Base-by-base conservation (phyloP, 176 grass and related monocot species). In the Secale cereale region DNA sequence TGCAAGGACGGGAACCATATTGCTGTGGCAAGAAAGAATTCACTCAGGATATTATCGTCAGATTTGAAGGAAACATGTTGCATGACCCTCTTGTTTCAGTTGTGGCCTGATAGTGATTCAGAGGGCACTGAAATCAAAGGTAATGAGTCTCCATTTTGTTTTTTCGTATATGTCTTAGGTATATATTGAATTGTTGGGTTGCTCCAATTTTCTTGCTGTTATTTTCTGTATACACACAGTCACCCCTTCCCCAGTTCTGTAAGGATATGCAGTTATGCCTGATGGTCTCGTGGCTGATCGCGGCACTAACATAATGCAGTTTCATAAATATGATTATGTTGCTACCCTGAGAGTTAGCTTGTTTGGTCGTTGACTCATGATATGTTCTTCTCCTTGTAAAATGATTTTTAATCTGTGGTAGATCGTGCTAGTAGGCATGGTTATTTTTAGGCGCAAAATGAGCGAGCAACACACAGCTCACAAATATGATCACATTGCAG, bases 41-140 rank as follows among this genome's bases (percentile, higher is more conserved):
- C 43, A 85, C 59, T 95, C 57, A 90, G 83, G 57, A 95, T 98
- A 60, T 88, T 95, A 33, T 94, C 89, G 25, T 82, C 77, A 31
- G 86, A 95, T 87, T 85, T 98, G 19, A 78, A 87, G 81, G 96
- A 98, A 85, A 75, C 65, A 81, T 85, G 83, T 80, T 79, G 73
- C 81, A 89, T 98, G 87, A 56, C 89, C 74, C 87, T 98, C 88
- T 90, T 88, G 60, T 92, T 92, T 71, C 89, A 95, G 82, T 85
- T 83, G 73, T 98, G 89, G 89, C 80, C 81, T 87, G 52, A 81
- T 59, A 70, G 62, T 84, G 81, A 95, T 93, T 83, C 86, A 77
- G 87, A 87, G 26, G 86, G 59, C 59, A 84, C 68, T 36, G 35
- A 13, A 35, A 85, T 94, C 39, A 98, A 95, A 86, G 92, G 95